phyloP scores from a whole-genome alignment of 768 basidiomycete species.

The Amanita polypyramis region DNA sequence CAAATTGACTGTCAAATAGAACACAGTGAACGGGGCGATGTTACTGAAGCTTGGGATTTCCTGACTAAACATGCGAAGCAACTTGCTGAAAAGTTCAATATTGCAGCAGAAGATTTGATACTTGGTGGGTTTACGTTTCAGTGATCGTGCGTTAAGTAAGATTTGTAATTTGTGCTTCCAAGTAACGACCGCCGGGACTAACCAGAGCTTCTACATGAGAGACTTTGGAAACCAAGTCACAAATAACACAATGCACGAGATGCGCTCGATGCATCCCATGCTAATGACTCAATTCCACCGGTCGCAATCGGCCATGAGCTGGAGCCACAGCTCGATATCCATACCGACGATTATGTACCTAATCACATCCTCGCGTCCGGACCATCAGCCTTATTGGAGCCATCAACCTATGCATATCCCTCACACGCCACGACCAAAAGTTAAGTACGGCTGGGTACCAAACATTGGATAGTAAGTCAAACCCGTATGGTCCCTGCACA shows the following conservation, averaged over 20 bases:
- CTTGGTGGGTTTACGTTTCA: conserved; percentile 21
- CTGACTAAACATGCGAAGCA: conserved; percentile 21
- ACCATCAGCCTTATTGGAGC: conserved; percentile 28
- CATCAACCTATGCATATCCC: conserved; percentile 12
- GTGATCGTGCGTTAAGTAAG: too few species aligned
- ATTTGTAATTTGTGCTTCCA: neutral
- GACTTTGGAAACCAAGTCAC: conserved; percentile 17
- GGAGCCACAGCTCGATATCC: conserved; percentile 6
- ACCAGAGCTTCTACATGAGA: conserved; percentile 28
- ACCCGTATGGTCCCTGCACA: neutral
- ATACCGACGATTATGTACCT: conserved; percentile 31
- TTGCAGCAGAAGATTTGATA: conserved; percentile 31
- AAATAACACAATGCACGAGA: conserved; percentile 8
- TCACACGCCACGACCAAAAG: conserved; percentile 3
- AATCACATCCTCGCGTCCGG: conserved; percentile 25
- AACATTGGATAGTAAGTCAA: conserved; percentile 15
- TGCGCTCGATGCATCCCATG: conserved; percentile 8
- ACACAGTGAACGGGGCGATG: conserved; percentile 16
- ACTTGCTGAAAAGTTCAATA: conserved; percentile 20
- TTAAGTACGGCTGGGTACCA: conserved; percentile 14
- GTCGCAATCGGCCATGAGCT: conserved; percentile 9
- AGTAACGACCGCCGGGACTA: conserved; percentile 32
- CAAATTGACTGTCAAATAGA: conserved; percentile 28
- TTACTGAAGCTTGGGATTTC: conserved; percentile 29
- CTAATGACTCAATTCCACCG: neutral